phyloP scores from a whole-genome alignment of 148 eudicot species.

The Rhododendron ovatum region DNA sequence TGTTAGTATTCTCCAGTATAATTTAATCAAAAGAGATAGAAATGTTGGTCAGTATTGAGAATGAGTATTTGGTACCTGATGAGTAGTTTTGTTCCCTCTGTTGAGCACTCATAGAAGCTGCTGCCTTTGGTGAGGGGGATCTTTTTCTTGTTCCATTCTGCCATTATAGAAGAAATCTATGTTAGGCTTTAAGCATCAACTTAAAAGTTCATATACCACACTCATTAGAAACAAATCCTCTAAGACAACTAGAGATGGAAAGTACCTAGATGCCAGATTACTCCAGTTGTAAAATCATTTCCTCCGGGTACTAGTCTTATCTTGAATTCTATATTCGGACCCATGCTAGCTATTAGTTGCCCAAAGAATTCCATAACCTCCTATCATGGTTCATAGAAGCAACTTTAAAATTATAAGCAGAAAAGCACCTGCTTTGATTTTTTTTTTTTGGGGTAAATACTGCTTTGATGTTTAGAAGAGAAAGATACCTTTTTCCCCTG shows the following conservation, averaged over 20 bases:
- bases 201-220: background rate
- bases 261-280: constrained; percentile 74
- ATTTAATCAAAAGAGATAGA: background rate
- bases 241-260: background rate
- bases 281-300: constrained; percentile 38
- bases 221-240: background rate
- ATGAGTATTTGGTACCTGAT: constrained; percentile 41
- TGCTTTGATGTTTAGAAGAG: background rate
- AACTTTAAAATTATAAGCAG: background rate
- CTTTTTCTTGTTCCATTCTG: constrained; percentile 77
- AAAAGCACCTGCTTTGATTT: background rate
- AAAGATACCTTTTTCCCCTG: constrained; percentile 57
- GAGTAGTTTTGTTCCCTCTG: constrained; percentile 40
- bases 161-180: constrained; percentile 11
- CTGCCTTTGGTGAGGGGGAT: constrained; percentile 85
- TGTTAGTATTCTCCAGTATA: background rate
- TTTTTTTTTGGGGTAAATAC: no score
- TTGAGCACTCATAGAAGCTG: constrained; percentile 49
- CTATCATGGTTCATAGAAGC: constrained; percentile 28
- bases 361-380: constrained; percentile 45
- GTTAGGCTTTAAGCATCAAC: background rate
- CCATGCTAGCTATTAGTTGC: constrained; percentile 56
- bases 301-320: constrained; percentile 52
- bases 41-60: background rate
- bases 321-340: constrained; percentile 50